Conservation (phyloP, 2,329 filamentous ascomycete species). For the Phaeomoniella chlamydospora region DNA sequence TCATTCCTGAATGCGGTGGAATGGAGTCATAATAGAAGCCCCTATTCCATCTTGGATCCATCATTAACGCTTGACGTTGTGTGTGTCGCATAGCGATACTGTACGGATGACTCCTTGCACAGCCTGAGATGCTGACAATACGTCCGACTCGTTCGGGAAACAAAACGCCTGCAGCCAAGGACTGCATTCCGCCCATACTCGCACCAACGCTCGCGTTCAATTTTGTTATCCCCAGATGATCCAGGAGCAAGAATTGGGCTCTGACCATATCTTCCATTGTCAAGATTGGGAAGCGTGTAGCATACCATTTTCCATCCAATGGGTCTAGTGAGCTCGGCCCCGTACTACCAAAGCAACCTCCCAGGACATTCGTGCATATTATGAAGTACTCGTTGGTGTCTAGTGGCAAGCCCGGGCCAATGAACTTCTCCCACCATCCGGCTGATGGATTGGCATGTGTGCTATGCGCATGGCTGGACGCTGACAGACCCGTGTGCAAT, state of each 20-base stretch:
- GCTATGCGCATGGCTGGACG: conserved; percentile 93
- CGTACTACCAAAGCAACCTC: conserved; percentile 90
- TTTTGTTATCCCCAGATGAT: conserved; percentile 59
- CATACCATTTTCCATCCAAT: conserved; percentile 74
- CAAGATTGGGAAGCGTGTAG: conserved; percentile 86
- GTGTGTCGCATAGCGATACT: conserved; percentile 98
- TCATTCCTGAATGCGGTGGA: conserved; percentile 93
- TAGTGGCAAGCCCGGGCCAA: conserved; percentile 69
- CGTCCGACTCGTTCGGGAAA: conserved; percentile 71
- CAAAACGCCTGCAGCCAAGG: conserved; percentile 69
- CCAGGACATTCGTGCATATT: conserved; percentile 93
- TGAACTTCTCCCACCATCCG: conserved; percentile 99
- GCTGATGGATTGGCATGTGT: conserved; percentile 75
- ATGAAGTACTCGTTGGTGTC: conserved; percentile 88
- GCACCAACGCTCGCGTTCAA: conserved; percentile 88
- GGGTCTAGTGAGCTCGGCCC: conserved; percentile 82
- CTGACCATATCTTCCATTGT: conserved; percentile 97
- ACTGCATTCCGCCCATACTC: conserved; percentile 98
- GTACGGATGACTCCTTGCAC: conserved; percentile 88
- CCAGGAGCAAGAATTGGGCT: conserved; percentile 81
- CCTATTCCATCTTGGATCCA: conserved; percentile 93
- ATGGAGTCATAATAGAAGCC: conserved; percentile 85
- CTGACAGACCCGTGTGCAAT: conserved; percentile 83
- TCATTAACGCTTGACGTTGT: conserved; percentile 95
- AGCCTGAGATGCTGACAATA: conserved; percentile 82